Evolutionary conservation across 2,329 filamentous ascomycete species (phyloP).

Genomic region (Apiospora phragmitis): DNA sequence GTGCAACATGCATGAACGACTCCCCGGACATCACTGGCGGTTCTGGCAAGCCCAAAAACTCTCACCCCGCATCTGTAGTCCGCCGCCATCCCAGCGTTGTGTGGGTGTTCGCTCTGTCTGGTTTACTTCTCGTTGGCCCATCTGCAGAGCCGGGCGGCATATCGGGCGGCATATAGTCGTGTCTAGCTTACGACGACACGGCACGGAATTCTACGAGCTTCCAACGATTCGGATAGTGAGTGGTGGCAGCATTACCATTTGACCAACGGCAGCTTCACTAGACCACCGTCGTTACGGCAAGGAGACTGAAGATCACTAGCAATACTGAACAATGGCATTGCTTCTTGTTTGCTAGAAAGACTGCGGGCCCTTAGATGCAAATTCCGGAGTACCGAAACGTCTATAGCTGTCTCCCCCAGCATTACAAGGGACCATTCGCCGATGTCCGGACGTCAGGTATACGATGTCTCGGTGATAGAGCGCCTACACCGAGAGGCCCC

Average conservation of each 20-base stretch:
- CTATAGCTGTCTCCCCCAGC: neutral
- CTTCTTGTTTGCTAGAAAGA: neutral
- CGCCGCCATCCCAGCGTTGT: neutral
- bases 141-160: neutral
- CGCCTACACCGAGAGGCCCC: neutral
- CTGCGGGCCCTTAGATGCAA: neutral
- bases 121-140: neutral
- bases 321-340: too few relatives aligned
- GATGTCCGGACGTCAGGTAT: neutral
- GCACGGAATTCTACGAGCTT: neutral
- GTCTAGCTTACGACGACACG: neutral
- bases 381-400: neutral
- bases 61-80: neutral
- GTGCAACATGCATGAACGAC: slow-evolving; percentile 3
- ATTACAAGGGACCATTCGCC: neutral
- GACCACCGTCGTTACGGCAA: neutral
- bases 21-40: neutral
- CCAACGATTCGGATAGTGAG: neutral
- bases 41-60: neutral
- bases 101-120: neutral
- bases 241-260: neutral
- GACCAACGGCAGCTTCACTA: neutral
- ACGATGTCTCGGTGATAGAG: neutral
- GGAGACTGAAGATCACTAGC: neutral
- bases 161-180: neutral